Conservation (phyloP, 257 asterid species). For the Solanum verrucosum region DNA sequence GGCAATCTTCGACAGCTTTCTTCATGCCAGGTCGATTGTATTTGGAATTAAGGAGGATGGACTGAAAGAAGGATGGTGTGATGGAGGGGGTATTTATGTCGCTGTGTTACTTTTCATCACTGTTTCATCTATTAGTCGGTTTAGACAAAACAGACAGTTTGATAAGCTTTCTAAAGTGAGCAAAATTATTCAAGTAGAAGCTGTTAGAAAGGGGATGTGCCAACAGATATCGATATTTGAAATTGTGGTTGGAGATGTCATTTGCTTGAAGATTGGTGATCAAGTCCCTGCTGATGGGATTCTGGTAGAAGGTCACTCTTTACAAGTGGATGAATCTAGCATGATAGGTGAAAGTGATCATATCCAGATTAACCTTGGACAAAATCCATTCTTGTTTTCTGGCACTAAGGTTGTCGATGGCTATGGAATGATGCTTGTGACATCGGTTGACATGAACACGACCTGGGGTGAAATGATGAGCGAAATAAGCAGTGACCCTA, state of each 20-base stretch:
- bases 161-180: too few species aligned
- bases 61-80: too few species aligned
- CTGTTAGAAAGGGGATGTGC: slow-evolving; percentile 20
- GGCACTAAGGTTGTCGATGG: background rate
- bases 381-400: slow-evolving; percentile 13
- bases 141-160: too few species aligned
- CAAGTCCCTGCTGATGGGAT: slow-evolving; percentile 45
- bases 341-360: slow-evolving; percentile 39
- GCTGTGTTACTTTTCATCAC: too few species aligned
- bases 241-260: slow-evolving; percentile 38
- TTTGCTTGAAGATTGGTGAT: slow-evolving; percentile 37
- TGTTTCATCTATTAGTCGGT: too few species aligned
- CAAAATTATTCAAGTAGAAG: too few species aligned
- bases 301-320: slow-evolving; percentile 28
- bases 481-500: slow-evolving; percentile 13
- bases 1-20: too few species aligned
- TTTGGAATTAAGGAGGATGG: too few species aligned
- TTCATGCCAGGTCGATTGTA: too few species aligned
- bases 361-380: slow-evolving; percentile 8
- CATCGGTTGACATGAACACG: slow-evolving; percentile 34
- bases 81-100: too few species aligned
- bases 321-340: slow-evolving; percentile 28
- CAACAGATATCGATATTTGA: slow-evolving; percentile 20
- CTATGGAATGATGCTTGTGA: slow-evolving; percentile 35
- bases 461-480: slow-evolving; percentile 56